Percentiles rank a stretch among this genome's conserved stretches.
Conservation (phyloP, 441 rosid genomes). For the Manihot esculenta region DNA sequence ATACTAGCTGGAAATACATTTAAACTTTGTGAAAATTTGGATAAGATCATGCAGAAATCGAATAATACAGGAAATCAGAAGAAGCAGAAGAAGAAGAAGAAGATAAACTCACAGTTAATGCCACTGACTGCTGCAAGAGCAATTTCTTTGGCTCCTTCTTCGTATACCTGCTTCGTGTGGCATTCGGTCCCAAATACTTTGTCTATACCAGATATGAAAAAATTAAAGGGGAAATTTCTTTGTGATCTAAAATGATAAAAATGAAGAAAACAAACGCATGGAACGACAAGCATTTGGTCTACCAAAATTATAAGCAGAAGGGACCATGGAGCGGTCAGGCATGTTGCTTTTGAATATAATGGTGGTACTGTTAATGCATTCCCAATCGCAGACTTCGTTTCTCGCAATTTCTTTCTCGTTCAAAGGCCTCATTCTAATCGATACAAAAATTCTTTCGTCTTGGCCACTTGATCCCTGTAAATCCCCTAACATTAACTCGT, state of each 20-base stretch:
- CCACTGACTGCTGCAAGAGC: conserved; percentile 72
- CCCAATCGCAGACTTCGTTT: conserved; percentile 77
- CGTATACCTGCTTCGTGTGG: conserved; percentile 62
- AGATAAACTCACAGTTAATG: conserved; percentile 60
- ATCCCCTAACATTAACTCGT: background rate
- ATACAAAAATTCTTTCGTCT: conserved; percentile 72
- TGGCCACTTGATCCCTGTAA: conserved; percentile 16
- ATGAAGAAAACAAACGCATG: no score
- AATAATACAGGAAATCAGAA: background rate
- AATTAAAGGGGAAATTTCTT: background rate
- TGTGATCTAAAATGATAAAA: no score
- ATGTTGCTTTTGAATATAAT: conserved; percentile 57
- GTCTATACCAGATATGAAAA: conserved; percentile 37
- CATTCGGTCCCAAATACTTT: conserved; percentile 64
- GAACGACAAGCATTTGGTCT: conserved; percentile 1
- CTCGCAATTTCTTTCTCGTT: conserved; percentile 62
- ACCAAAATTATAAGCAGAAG: conserved; percentile 79
- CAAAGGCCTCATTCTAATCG: conserved; percentile 77
- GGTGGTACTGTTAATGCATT: conserved; percentile 70
- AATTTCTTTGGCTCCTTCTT: conserved; percentile 75
- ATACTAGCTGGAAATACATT: conserved; percentile 57
- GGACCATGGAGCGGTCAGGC: conserved; percentile 73
- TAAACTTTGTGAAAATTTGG: background rate
- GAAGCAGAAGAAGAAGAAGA: background rate
- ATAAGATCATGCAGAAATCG: background rate